phyloP scores from a whole-genome alignment of 192 early-diverging fungal genomes.

The Mortierella claussenii region DNA sequence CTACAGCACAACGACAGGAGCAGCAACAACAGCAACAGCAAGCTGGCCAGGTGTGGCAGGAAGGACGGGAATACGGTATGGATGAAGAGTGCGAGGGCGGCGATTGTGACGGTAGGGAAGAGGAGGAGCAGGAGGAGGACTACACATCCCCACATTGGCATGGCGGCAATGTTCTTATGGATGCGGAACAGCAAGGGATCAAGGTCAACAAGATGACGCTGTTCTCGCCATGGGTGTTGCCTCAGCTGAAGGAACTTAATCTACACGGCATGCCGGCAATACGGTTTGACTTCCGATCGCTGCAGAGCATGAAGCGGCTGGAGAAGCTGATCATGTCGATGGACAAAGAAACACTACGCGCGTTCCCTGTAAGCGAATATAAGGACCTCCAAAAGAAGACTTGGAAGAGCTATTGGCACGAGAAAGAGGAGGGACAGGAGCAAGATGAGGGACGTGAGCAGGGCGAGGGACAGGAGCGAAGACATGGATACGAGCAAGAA shows the following conservation, averaged over 20 bases:
- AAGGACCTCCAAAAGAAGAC: not conserved
- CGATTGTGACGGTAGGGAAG: no score
- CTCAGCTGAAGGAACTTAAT: constrained; percentile 1
- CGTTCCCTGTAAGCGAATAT: not conserved
- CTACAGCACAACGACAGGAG: no score
- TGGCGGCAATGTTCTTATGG: not conserved
- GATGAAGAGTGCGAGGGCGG: no score
- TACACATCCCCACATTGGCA: not conserved
- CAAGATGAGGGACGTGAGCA: not conserved
- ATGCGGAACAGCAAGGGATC: not conserved
- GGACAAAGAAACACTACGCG: not conserved
- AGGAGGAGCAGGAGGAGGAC: no score
- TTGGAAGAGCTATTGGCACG: not conserved
- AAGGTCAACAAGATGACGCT: not conserved
- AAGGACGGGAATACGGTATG: no score
- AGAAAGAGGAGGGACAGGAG: not conserved
- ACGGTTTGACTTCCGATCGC: constrained; percentile 25
- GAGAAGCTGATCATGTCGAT: not conserved
- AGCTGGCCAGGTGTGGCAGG: no score
- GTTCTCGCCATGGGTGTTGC: constrained; percentile 1
- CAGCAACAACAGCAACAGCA: no score
- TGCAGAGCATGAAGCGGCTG: constrained; percentile 10
- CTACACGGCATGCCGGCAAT: constrained; percentile 3
- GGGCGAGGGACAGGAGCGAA: no score
- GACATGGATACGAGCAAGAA: not conserved